Percentiles rank a stretch among this genome's conserved stretches.
Evolutionary conservation across 768 basidiomycete species (phyloP).

Genomic region (Boletus barrowsii): DNA sequence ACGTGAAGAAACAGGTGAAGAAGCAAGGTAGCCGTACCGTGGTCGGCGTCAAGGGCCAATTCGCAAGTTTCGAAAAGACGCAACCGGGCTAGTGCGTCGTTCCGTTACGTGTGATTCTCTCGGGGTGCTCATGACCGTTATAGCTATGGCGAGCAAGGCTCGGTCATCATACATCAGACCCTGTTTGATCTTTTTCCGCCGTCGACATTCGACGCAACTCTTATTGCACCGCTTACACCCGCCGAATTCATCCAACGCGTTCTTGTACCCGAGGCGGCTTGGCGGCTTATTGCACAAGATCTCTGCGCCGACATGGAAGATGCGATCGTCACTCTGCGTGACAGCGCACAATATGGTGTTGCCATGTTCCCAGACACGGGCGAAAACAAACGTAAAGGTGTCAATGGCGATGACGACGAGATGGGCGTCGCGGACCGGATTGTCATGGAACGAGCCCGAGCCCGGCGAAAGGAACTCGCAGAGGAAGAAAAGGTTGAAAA

Average conservation of each 20-base stretch:
- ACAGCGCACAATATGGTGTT: conserved; percentile 80
- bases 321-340: conserved; percentile 61
- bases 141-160: conserved; percentile 87
- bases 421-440: conserved; percentile 38
- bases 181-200: conserved; percentile 75
- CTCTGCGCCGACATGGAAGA: conserved; percentile 42
- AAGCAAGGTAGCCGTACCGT: conserved; percentile 63
- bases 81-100: conserved; percentile 86
- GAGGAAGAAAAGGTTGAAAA: conserved; percentile 39
- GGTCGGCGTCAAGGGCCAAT: conserved; percentile 70
- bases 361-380: conserved; percentile 71
- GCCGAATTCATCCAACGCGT: conserved; percentile 79
- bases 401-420: conserved; percentile 35
- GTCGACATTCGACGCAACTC: conserved; percentile 47
- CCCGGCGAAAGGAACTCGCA: conserved; percentile 39
- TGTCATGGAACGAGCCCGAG: conserved; percentile 42
- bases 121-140: not conserved
- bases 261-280: conserved; percentile 86
- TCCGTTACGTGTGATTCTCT: not conserved
- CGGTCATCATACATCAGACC: conserved; percentile 74
- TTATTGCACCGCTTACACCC: conserved; percentile 62
- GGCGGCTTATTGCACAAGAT: conserved; percentile 81
- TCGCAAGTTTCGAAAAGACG: conserved; percentile 72
- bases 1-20: conserved; percentile 60
- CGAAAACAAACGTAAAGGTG: conserved; percentile 29